A percentile compares a stretch with the other conserved stretches of the same genome.
Conservation (phyloP, 2,329 filamentous ascomycete species). For the Aspergillus proliferans region DNA sequence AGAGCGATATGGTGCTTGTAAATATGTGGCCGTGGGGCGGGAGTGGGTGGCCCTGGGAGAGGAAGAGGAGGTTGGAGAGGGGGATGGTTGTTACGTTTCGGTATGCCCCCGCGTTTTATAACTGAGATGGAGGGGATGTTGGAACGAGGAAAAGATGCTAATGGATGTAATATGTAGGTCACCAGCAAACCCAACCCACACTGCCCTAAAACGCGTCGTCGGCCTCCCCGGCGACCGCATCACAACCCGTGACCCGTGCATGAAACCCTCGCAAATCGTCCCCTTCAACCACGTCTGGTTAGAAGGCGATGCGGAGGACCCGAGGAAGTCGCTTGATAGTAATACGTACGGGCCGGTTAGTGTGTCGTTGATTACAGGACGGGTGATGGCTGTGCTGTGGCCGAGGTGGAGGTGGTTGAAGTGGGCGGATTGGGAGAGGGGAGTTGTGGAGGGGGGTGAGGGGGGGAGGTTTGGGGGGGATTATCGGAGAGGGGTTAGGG, state of each 20-base stretch:
- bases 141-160: constrained; percentile 2
- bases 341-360: constrained; percentile 85
- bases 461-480: constrained; percentile 16
- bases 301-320: constrained; percentile 72
- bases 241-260: constrained; percentile 57
- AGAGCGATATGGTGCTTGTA: constrained; percentile 38
- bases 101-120: constrained; percentile 9
- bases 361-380: constrained; percentile 66
- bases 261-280: constrained; percentile 50
- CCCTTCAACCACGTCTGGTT: constrained; percentile 89
- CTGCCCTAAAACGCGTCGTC: constrained; percentile 76
- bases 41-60: constrained; percentile 47
- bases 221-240: constrained; percentile 75
- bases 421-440: constrained; percentile 34
- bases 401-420: constrained; percentile 43
- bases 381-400: constrained; percentile 65
- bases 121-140: constrained; percentile 5
- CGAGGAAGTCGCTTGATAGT: constrained; percentile 68
- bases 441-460: constrained; percentile 17
- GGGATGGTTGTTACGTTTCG: constrained; percentile 69
- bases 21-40: constrained; percentile 32
- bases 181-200: constrained; percentile 61
- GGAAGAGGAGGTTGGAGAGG: constrained; percentile 53
- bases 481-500: constrained; percentile 30
- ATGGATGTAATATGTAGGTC: constrained; percentile 46